phyloP scores from a whole-genome alignment of 1,284 basidiomycete species.

The Fomitopsis palustris region DNA sequence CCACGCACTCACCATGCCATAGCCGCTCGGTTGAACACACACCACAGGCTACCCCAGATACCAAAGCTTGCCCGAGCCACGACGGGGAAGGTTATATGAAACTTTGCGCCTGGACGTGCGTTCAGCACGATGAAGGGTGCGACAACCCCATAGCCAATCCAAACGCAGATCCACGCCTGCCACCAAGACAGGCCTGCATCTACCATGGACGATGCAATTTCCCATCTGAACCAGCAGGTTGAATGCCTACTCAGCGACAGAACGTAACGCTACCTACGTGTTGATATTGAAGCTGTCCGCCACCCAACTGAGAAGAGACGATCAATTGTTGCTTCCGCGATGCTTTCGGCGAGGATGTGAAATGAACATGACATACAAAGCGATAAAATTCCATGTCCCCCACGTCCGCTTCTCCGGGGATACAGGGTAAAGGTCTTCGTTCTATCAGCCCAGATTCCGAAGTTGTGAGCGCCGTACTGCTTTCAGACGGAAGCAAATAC shows the following conservation, averaged over 20 bases:
- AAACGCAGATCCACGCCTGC: conserved; percentile 80
- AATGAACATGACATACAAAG: conserved; percentile 45
- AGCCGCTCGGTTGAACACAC: conserved; percentile 74
- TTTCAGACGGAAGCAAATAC: background rate
- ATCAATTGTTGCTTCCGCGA: background rate
- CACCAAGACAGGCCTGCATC: conserved; percentile 77
- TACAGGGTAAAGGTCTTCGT: conserved; percentile 63
- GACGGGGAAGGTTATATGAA: conserved; percentile 80
- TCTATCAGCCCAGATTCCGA: conserved; percentile 33
- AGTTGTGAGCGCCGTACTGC: background rate
- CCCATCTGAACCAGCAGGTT: conserved; percentile 45
- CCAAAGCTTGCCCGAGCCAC: conserved; percentile 78
- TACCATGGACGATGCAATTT: conserved; percentile 76
- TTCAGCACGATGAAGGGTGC: conserved; percentile 78
- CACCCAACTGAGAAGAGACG: conserved; percentile 54
- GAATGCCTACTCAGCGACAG: conserved; percentile 3
- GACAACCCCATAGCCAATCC: conserved; percentile 71
- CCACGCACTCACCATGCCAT: conserved; percentile 63
- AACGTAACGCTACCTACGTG: conserved; percentile 46
- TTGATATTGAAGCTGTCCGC: conserved; percentile 82
- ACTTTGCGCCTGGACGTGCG: conserved; percentile 78
- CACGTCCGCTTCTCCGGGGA: conserved; percentile 55
- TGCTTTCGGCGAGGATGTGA: background rate
- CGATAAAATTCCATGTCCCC: conserved; percentile 57
- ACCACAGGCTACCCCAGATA: conserved; percentile 81